These are phyloP conservation scores for Chrysopogon serrulatus DNA, from an alignment of 176 grass and related monocot genomes.

Conservation along the genomic window DNA sequence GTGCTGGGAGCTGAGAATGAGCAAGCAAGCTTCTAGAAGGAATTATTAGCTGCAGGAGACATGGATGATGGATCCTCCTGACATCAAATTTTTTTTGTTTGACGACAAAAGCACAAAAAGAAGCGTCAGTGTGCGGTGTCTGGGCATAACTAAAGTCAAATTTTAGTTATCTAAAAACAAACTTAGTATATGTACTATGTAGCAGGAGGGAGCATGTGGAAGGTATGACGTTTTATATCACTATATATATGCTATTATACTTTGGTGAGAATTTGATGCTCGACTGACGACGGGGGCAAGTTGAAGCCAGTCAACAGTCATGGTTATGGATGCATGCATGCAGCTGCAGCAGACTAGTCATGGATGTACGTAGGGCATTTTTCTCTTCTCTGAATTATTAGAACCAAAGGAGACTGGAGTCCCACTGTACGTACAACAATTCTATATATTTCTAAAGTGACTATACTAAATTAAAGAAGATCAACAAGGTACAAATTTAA, in stretches of 20 bases:
- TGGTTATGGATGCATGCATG: neutral
- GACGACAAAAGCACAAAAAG: neutral
- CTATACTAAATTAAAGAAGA: neutral
- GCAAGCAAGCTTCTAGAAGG: conserved; percentile 1
- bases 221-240: neutral
- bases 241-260: neutral
- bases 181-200: neutral
- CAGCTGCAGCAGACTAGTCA: neutral
- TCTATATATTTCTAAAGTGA: neutral
- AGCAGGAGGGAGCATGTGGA: neutral
- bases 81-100: neutral
- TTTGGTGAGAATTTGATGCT: neutral
- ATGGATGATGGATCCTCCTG: neutral
- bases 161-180: neutral
- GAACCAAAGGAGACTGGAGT: neutral
- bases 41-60: neutral
- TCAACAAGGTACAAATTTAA: neutral
- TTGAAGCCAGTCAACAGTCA: neutral
- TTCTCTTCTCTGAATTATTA: neutral
- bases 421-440: neutral
- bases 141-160: neutral
- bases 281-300: neutral
- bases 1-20: neutral
- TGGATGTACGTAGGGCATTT: neutral
- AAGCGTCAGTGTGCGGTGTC: neutral